A percentile compares a stretch with the other conserved stretches of the same genome.
Conservation (phyloP, 2,329 filamentous ascomycete species). For the Botrytis pseudocinerea region DNA sequence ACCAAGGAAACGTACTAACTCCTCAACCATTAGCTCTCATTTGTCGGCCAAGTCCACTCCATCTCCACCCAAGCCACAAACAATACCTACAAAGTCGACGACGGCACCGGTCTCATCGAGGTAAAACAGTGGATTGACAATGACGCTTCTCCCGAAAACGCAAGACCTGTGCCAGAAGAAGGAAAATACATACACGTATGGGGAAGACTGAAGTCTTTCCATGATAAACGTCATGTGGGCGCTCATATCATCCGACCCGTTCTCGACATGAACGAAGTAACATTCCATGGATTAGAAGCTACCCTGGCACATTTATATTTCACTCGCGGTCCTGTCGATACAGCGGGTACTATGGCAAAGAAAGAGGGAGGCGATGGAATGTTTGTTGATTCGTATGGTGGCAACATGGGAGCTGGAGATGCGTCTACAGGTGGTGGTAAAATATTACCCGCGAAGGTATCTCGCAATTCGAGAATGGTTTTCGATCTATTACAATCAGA, state of each 20-base stretch:
- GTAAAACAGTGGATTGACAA: conserved; percentile 78
- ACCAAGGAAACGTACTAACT: conserved; percentile 9
- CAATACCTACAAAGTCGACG: conserved; percentile 89
- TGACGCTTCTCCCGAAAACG: conserved; percentile 45
- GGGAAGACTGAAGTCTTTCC: conserved; percentile 81
- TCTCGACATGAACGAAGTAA: conserved; percentile 86
- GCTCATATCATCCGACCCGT: conserved; percentile 80
- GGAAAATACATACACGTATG: conserved; percentile 84
- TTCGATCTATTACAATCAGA: conserved; percentile 67
- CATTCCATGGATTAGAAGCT: conserved; percentile 87
- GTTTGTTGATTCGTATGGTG: conserved; percentile 43
- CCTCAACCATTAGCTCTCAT: conserved; percentile 61
- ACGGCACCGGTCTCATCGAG: conserved; percentile 90
- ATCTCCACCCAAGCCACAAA: conserved; percentile 87
- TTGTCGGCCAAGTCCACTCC: conserved; percentile 88
- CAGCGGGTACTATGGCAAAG: conserved; percentile 40
- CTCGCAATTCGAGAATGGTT: conserved; percentile 64
- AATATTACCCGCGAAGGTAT: conserved; percentile 47
- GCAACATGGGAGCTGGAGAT: conserved; percentile 33
- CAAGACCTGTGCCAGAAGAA: conserved; percentile 57
- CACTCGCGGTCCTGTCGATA: conserved; percentile 63
- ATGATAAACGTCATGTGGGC: conserved; percentile 77
- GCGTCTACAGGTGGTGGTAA: conserved; percentile 35
- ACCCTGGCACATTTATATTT: conserved; percentile 85
- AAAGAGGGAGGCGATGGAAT: conserved; percentile 39